Percentiles rank a stretch among this genome's conserved stretches.
Conservation (phyloP, 108 stramenopile genomes). For the Bacterosira constricta region DNA sequence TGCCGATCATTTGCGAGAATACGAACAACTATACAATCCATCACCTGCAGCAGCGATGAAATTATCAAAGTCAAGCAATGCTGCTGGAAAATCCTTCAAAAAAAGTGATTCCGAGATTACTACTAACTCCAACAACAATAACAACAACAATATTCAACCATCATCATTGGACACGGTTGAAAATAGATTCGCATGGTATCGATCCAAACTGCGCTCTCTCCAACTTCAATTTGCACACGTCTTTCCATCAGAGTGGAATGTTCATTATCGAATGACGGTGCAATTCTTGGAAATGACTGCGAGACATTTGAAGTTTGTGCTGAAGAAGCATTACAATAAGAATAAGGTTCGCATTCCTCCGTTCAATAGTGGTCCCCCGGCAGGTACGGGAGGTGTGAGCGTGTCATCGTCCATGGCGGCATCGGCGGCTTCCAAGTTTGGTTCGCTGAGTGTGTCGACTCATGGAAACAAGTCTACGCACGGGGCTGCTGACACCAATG, state of each 20-base stretch:
- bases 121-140: neutral
- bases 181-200: constrained; percentile 94
- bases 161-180: constrained; percentile 86
- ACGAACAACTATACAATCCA: constrained; percentile 74
- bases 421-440: constrained; percentile 40
- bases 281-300: constrained; percentile 63
- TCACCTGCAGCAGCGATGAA: constrained; percentile 8
- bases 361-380: neutral
- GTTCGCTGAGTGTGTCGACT: constrained; percentile 20
- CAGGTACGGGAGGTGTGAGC: neutral
- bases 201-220: constrained; percentile 62
- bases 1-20: constrained; percentile 84
- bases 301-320: constrained; percentile 38
- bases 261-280: constrained; percentile 80
- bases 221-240: constrained; percentile 80
- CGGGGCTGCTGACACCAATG: neutral
- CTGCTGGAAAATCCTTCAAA: constrained; percentile 58
- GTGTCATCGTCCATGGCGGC: constrained; percentile 1
- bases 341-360: constrained; percentile 13
- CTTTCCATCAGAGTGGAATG: constrained; percentile 93
- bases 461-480: too few species aligned
- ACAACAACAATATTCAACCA: neutral
- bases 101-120: constrained; percentile 12
- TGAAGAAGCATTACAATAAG: constrained; percentile 32
- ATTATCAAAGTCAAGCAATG: neutral